Percentiles rank a stretch among this genome's conserved stretches.
Evolutionary conservation across 2,329 filamentous ascomycete species (phyloP).

Genomic region (Pestalotiopsis sp.): DNA sequence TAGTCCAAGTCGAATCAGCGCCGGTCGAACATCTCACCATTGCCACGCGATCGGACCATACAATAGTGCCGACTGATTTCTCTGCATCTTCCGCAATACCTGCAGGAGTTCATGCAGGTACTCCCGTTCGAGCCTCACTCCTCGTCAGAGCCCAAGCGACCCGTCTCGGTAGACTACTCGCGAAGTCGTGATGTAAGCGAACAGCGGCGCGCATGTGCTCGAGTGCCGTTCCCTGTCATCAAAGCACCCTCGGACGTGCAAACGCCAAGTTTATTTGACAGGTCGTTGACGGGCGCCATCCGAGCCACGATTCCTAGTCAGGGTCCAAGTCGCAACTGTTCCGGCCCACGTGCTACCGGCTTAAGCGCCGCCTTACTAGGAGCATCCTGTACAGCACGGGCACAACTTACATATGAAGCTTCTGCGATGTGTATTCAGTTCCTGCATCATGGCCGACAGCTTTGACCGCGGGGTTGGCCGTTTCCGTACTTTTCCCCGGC

Average conservation of each 20-base stretch:
- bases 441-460: background rate
- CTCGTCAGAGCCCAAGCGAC: background rate
- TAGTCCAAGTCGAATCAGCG: background rate
- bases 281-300: background rate
- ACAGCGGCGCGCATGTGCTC: background rate
- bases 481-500: slow-evolving; percentile 1
- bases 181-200: background rate
- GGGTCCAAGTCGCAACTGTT: background rate
- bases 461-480: background rate
- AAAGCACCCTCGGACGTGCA: background rate
- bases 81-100: background rate
- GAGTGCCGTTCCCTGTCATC: background rate
- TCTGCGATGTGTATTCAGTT: background rate
- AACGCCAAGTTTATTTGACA: background rate
- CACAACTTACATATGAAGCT: background rate
- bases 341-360: background rate
- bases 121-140: background rate
- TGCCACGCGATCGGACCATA: background rate
- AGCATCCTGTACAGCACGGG: background rate
- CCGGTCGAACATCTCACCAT: background rate
- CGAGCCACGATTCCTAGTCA: background rate
- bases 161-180: background rate
- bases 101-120: background rate
- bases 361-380: background rate
- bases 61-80: background rate